phyloP scores from a whole-genome alignment of 305 asterid genomes.

The Fraxinus platypoda region DNA sequence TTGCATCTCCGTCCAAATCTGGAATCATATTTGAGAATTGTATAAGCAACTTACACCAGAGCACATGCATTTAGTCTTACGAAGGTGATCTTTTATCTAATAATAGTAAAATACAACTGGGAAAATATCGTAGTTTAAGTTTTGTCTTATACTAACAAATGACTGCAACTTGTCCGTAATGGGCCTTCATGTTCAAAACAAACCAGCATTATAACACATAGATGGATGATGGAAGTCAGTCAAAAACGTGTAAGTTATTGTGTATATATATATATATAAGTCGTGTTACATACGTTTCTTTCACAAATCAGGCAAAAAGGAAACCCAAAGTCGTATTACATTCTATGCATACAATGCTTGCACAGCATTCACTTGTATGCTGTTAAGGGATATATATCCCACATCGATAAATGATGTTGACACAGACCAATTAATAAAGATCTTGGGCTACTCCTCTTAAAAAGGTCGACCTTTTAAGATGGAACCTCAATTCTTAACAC shows the following conservation, averaged over 20 bases:
- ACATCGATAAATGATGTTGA: too few relatives aligned
- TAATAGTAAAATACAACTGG: neutral
- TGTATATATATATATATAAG: too few relatives aligned
- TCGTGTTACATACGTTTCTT: neutral
- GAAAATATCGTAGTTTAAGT: neutral
- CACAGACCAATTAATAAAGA: too few relatives aligned
- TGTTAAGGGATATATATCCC: too few relatives aligned
- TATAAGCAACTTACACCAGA: constrained; percentile 28
- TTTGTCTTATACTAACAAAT: neutral
- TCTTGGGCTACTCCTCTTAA: too few relatives aligned
- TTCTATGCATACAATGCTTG: neutral
- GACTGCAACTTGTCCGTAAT: neutral
- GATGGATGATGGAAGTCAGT: neutral
- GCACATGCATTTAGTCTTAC: neutral
- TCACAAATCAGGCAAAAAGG: neutral
- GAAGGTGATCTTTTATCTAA: neutral
- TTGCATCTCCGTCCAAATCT: constrained; percentile 99
- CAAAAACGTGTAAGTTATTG: neutral
- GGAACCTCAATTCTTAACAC: too few relatives aligned
- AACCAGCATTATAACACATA: neutral
- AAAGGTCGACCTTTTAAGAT: too few relatives aligned
- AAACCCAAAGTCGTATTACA: neutral
- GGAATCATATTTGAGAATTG: constrained; percentile 31
- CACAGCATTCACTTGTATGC: neutral
- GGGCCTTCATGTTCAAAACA: neutral